These are phyloP conservation scores for Sungouiozyma intestinalis DNA, from an alignment of 805 yeast species.

Conservation along the genomic window DNA sequence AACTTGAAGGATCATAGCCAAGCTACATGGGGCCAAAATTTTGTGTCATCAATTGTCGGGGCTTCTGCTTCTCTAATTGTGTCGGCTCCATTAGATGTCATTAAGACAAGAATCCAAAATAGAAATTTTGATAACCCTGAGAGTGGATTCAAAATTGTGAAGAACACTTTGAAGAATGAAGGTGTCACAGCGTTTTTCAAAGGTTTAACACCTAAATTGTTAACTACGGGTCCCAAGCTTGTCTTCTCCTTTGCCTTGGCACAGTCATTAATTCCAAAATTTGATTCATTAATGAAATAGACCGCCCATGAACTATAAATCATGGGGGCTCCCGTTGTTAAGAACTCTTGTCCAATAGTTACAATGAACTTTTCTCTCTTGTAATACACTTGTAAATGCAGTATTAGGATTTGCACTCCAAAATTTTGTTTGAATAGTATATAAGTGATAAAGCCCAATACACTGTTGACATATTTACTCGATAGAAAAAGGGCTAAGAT, in stretches of 20 bases:
- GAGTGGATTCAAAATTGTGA: constrained; percentile 83
- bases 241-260: constrained; percentile 98
- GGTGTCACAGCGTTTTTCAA: constrained; percentile 87
- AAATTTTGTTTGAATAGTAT: neutral
- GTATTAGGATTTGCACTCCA: neutral
- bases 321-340: neutral
- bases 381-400: neutral
- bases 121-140: constrained; percentile 92
- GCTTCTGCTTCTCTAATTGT: constrained; percentile 95
- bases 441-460: no score
- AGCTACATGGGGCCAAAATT: constrained; percentile 94
- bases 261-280: constrained; percentile 92
- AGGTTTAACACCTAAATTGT: constrained; percentile 90
- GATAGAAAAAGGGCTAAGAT: no score
- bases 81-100: constrained; percentile 95
- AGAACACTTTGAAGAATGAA: constrained; percentile 87
- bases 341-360: neutral
- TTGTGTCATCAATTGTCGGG: constrained; percentile 88
- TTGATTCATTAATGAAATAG: constrained; percentile 52
- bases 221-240: constrained; percentile 96
- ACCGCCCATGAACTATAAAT: constrained; percentile 2
- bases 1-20: constrained; percentile 76
- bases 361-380: no score
- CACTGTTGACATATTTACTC: no score
- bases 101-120: constrained; percentile 97